Evolutionary conservation across 495 filamentous ascomycete species (phyloP).

Genomic region (Hyaloscypha finlandica): DNA sequence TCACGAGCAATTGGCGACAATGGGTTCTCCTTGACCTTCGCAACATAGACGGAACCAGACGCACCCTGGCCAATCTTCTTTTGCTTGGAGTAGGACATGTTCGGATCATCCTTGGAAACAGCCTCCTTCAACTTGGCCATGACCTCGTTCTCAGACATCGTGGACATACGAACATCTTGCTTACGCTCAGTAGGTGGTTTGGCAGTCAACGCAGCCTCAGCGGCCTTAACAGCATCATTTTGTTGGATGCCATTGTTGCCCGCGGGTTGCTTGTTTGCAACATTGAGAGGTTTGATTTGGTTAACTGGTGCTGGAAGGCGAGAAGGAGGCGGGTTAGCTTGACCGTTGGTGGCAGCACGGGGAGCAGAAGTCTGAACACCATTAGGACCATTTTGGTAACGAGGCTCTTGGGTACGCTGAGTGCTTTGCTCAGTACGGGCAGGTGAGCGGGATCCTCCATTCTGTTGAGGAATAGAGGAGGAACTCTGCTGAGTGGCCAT

Average conservation of each 20-base stretch:
- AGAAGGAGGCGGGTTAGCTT: constrained; percentile 49
- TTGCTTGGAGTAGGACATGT: constrained; percentile 92
- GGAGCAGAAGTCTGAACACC: constrained; percentile 39
- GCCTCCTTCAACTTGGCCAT: constrained; percentile 93
- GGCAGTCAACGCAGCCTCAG: constrained; percentile 76
- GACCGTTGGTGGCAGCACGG: constrained; percentile 53
- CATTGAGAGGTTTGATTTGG: constrained; percentile 85
- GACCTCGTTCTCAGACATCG: constrained; percentile 93
- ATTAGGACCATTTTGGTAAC: constrained; percentile 31
- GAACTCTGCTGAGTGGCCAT: constrained; percentile 46
- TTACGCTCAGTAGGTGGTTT: constrained; percentile 72
- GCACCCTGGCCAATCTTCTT: constrained; percentile 99
- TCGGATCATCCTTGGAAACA: constrained; percentile 89
- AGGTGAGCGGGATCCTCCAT: constrained; percentile 18
- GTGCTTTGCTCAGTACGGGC: constrained; percentile 19
- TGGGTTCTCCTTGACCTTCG: constrained; percentile 80
- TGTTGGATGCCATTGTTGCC: constrained; percentile 45
- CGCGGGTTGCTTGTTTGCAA: constrained; percentile 70
- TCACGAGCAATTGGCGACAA: constrained; percentile 64
- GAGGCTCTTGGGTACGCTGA: constrained; percentile 27
- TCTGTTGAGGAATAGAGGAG: constrained; percentile 29
- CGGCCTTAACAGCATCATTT: constrained; percentile 70
- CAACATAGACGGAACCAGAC: constrained; percentile 96
- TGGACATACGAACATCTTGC: constrained; percentile 93
- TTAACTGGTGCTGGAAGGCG: constrained; percentile 66